Evolutionary conservation across 306 rosid genomes (phyloP), one percentile per base, ranked within the genome.

Genomic region (Ceratonia siliqua): DNA sequence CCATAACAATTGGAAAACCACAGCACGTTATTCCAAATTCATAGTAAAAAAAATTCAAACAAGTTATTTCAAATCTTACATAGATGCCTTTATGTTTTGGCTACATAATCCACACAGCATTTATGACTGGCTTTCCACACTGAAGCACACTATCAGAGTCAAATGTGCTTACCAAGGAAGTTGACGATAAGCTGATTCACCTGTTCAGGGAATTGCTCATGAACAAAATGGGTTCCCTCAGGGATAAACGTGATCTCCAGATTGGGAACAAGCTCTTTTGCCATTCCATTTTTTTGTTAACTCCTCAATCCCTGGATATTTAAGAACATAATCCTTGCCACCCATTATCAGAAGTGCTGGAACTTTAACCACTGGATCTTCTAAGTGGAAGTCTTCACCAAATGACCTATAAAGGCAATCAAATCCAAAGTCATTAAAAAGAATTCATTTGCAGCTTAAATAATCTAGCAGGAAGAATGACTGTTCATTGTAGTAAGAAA

Each of bases 191-290:
- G 89, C 73, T 87, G 79, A 80, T 89, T 93, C 55, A 91, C 88
- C 79, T 80, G 84, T 10, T 75, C 83, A 0, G 98, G 98, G 14
- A 73, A 89, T 61, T 93, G 97, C 78, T 91, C 97, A 53, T 93
- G 97, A 76, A 86, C 90, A 79, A 93, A 93, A 82, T 93, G 98
- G 9, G 93, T 87, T 77, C 98, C 98, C 78, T 89, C 92, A 1
- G 89, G 90, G 33, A 89, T 79, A 62, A 80, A 85, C 28, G 79
- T 62, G 45, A 90, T 76, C 78, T 87, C 95, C 80, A 87, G 62
- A 73, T 82, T 76, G 2, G 96, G 89, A 65, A 82, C 89, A 77
- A 71, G 36, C 55, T 89, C 74, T 61, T 81, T 93, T 14, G 82
- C 86, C 56, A 75, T 91, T 77, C 82, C 96, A 42, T 85, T 82